phyloP scores from a whole-genome alignment of 2,329 filamentous ascomycete genomes.

The Ophiocordyceps sinensis region DNA sequence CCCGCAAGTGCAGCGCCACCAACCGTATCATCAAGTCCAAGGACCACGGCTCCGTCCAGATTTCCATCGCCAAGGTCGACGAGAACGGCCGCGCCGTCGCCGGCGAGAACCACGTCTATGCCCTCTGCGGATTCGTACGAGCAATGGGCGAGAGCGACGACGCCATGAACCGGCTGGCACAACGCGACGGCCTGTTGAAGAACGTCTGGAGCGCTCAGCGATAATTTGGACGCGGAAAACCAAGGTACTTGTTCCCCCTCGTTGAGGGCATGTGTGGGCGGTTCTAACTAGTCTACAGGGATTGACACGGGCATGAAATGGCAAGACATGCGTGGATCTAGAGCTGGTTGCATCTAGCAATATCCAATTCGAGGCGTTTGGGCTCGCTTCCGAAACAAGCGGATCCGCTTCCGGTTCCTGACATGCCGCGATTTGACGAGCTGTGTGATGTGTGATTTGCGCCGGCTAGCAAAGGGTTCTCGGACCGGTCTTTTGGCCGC shows the following conservation, averaged over 20 bases:
- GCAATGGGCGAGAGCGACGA: conserved; percentile 98
- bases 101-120: conserved; percentile 95
- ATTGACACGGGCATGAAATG: conserved; percentile 20
- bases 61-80: conserved; percentile 94
- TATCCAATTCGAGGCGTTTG: conserved; percentile 31
- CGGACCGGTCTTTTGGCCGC: conserved; percentile 22
- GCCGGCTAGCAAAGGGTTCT: conserved; percentile 43
- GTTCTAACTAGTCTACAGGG: conserved; percentile 8
- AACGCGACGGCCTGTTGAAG: conserved; percentile 95
- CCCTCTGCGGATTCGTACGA: conserved; percentile 93
- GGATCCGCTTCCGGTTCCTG: conserved; percentile 9
- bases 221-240: conserved; percentile 23
- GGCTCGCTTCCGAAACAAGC: conserved; percentile 28
- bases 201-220: conserved; percentile 76
- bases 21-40: conserved; percentile 99
- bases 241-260: not conserved
- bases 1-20: conserved; percentile 96
- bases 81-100: conserved; percentile 91
- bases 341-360: conserved; percentile 29
- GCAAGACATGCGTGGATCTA: conserved; percentile 24
- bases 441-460: conserved; percentile 10
- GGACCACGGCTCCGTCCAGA: conserved; percentile 97
- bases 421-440: conserved; percentile 12
- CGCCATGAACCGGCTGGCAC: conserved; percentile 84
- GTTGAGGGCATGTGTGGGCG: conserved; percentile 1